phyloP scores from a whole-genome alignment of 192 early-diverging fungal species.

The Phycomyces blakesleeanus region DNA sequence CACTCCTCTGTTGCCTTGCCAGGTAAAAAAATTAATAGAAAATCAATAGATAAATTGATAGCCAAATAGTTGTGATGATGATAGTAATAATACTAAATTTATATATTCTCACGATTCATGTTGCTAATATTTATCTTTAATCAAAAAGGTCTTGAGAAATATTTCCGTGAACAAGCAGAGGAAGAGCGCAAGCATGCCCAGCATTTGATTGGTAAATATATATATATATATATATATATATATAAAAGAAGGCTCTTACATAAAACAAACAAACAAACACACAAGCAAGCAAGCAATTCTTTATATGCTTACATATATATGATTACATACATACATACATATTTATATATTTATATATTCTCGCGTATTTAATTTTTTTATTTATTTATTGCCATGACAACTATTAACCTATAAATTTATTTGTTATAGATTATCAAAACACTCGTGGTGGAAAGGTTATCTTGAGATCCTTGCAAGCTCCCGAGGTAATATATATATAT shows the following conservation, averaged over 20 bases:
- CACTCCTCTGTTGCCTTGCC: conserved; percentile 44
- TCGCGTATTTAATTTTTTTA: too few species aligned
- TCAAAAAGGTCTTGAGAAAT: conserved; percentile 49
- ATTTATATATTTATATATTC: too few species aligned
- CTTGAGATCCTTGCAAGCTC: conserved; percentile 47
- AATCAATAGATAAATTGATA: too few species aligned
- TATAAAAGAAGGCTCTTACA: too few species aligned
- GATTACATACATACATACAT: too few species aligned
- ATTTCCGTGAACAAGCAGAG: conserved; percentile 45
- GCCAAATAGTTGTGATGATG: background rate
- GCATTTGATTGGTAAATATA: conserved; percentile 27
- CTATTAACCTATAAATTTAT: too few species aligned
- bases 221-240: background rate
- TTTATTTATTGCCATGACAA: background rate
- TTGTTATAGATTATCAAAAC: conserved; percentile 49
- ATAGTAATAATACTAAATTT: background rate
- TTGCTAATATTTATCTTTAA: background rate
- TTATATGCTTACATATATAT: too few species aligned
- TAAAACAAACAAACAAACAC: too few species aligned
- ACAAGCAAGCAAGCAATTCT: too few species aligned
- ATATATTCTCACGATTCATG: background rate
- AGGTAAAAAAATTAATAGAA: too few species aligned
- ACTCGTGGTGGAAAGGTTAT: conserved; percentile 54
- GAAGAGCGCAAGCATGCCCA: conserved; percentile 42
- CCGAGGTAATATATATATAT: conserved; percentile 28